A percentile compares a stretch with the other conserved stretches of the same genome.
Evolutionary conservation across 2,329 filamentous ascomycete species (phyloP).

Genomic region (Monascus ruber): DNA sequence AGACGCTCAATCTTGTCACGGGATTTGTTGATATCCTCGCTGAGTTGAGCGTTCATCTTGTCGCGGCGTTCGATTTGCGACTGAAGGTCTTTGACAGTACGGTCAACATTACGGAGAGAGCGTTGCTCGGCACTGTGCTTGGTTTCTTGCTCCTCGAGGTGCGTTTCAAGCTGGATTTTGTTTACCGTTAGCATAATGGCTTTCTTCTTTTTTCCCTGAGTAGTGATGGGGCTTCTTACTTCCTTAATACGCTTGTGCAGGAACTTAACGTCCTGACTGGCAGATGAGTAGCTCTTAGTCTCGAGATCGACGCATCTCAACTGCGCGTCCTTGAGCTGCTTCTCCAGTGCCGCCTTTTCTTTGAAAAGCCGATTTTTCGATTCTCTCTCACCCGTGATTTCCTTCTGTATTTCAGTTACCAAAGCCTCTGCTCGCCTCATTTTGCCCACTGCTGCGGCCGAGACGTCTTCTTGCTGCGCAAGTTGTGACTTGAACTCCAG

Average conservation of each 20-base stretch:
- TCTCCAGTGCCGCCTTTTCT: constrained; percentile 82
- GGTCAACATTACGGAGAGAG: constrained; percentile 83
- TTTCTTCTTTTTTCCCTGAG: neutral
- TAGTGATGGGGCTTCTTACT: constrained; percentile 43
- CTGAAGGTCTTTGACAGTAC: constrained; percentile 85
- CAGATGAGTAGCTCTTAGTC: constrained; percentile 91
- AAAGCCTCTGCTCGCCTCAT: constrained; percentile 90
- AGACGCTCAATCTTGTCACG: constrained; percentile 87
- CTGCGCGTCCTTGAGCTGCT: constrained; percentile 80
- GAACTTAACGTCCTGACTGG: constrained; percentile 91
- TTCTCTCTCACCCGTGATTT: constrained; percentile 78
- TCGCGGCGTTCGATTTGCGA: constrained; percentile 86
- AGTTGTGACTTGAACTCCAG: constrained; percentile 79
- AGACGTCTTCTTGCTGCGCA: constrained; percentile 87
- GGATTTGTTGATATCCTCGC: constrained; percentile 72
- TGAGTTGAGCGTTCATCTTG: constrained; percentile 68
- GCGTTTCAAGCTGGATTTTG: constrained; percentile 61
- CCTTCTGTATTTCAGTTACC: constrained; percentile 80
- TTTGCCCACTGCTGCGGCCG: constrained; percentile 84
- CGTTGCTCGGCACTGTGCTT: constrained; percentile 72
- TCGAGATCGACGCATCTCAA: constrained; percentile 84
- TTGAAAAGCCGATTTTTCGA: constrained; percentile 70
- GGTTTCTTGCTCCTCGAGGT: constrained; percentile 72
- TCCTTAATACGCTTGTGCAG: constrained; percentile 90
- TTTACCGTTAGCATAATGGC: constrained; percentile 10